Evolutionary conservation across 2,329 filamentous ascomycete species (phyloP).

Genomic region (Ascocoryne sarcoides): DNA sequence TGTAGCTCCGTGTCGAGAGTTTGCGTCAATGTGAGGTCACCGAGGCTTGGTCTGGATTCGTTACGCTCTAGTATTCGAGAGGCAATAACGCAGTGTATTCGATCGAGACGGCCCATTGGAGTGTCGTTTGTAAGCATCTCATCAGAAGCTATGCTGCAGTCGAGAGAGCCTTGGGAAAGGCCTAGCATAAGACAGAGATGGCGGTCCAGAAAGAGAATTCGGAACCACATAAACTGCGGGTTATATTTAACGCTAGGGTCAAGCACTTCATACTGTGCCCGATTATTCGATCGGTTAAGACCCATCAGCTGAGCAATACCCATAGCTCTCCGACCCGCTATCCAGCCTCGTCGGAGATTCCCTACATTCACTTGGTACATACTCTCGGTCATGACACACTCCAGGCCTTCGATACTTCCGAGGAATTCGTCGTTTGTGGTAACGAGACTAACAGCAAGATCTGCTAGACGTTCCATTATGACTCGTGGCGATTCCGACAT

Average conservation of each 20-base stretch:
- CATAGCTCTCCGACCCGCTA: constrained; percentile 38
- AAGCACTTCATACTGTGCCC: constrained; percentile 10
- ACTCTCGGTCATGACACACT: constrained; percentile 41
- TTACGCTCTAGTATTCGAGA: constrained; percentile 33
- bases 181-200: constrained; percentile 40
- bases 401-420: constrained; percentile 40
- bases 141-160: constrained; percentile 30
- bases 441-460: constrained; percentile 25
- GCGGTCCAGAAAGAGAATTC: constrained; percentile 36
- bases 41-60: constrained; percentile 9
- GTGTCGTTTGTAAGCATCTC: constrained; percentile 22
- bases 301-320: constrained; percentile 33
- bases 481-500: constrained; percentile 6
- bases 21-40: not conserved
- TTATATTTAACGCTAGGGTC: constrained; percentile 24
- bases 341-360: constrained; percentile 39
- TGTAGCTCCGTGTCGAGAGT: not conserved
- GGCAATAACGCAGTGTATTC: constrained; percentile 33
- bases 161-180: constrained; percentile 35
- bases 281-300: constrained; percentile 11
- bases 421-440: constrained; percentile 38
- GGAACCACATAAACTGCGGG: constrained; percentile 37
- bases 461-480: constrained; percentile 20
- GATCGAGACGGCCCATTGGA: constrained; percentile 37
- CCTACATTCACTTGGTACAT: constrained; percentile 38